Evolutionary conservation across 129 eudicot species (phyloP).

Genomic region (Daucus carota): DH1_v3.0 NC_030386.2:18742001-18742500

Average conservation of each 20-base stretch:
- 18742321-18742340: slow-evolving; percentile 59
- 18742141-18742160: no score
- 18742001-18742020: no score
- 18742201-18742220: slow-evolving; percentile 58
- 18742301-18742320: slow-evolving; percentile 44
- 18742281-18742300: slow-evolving; percentile 73
- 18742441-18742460: no score
- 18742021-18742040: no score
- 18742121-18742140: no score
- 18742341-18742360: slow-evolving; percentile 66
- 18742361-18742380: slow-evolving; percentile 85
- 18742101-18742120: no score
- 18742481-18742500: no score
- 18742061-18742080: no score
- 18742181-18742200: slow-evolving; percentile 59
- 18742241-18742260: slow-evolving; percentile 74
- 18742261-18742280: slow-evolving; percentile 78
- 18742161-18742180: no score
- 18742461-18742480: no score
- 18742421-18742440: not conserved
- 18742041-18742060: no score
- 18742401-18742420: not conserved
- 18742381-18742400: slow-evolving; percentile 47
- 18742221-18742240: slow-evolving; percentile 63
- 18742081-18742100: no score